These are phyloP conservation scores for Dipteronia dyeriana DNA, from an alignment of 345 rosid genomes.

Conservation along the genomic window DNA sequence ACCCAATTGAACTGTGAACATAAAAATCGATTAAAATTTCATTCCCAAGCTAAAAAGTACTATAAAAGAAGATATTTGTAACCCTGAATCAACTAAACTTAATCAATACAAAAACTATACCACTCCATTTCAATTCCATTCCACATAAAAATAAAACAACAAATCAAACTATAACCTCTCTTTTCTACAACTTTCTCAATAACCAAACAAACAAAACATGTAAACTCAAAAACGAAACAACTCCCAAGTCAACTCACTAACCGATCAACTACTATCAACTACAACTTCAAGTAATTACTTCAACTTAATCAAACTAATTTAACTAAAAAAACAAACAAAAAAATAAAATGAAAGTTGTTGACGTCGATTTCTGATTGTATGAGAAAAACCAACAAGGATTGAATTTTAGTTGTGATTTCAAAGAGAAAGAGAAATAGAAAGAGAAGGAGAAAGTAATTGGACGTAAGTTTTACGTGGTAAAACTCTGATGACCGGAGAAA, in stretches of 20 bases:
- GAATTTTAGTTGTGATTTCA: no score
- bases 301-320: background rate
- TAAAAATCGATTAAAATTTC: background rate
- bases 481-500: no score
- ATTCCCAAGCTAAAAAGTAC: background rate
- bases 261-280: constrained; percentile 3
- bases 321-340: background rate
- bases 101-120: background rate
- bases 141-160: background rate
- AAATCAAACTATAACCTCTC: background rate
- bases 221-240: background rate
- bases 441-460: no score
- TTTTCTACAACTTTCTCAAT: background rate
- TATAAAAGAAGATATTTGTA: background rate
- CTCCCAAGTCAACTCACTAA: background rate
- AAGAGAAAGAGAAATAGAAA: no score
- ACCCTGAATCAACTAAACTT: background rate
- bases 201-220: background rate
- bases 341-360: no score
- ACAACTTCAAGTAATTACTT: background rate
- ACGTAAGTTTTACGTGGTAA: no score
- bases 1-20: constrained; percentile 12
- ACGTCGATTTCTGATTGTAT: no score
- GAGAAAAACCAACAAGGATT: no score
- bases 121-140: constrained; percentile 7